These are phyloP conservation scores for Diophrys sp. DNA, from an alignment of 73 alveolate species.

Conservation along the genomic window DNA sequence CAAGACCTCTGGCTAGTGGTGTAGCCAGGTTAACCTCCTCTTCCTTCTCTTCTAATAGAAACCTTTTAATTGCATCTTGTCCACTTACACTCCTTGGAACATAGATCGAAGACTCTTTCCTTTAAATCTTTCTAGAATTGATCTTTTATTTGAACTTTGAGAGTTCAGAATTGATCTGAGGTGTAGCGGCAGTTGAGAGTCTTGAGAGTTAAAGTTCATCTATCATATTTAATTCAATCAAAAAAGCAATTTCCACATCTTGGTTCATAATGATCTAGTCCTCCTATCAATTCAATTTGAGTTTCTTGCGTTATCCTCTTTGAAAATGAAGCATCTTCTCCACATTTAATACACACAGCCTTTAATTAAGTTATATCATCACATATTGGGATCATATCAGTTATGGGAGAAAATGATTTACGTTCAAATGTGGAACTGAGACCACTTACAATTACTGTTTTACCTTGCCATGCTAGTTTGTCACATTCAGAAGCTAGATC, in stretches of 20 bases:
- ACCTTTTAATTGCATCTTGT: too few species aligned
- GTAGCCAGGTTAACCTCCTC: too few species aligned
- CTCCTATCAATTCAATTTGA: conserved; percentile 93
- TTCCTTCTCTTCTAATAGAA: too few species aligned
- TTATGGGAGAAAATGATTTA: conserved; percentile 80
- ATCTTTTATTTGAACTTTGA: too few species aligned
- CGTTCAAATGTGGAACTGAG: conserved; percentile 89
- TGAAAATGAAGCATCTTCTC: conserved; percentile 82
- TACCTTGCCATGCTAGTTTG: conserved; percentile 81
- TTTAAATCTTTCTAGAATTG: too few species aligned
- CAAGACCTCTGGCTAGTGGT: too few species aligned
- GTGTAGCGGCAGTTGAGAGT: too few species aligned
- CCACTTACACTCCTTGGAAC: too few species aligned
- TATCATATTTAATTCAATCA: too few species aligned
- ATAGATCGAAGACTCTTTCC: too few species aligned
- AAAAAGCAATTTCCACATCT: conserved; percentile 94
- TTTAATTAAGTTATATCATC: conserved; percentile 85
- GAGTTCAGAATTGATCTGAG: too few species aligned
- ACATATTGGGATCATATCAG: conserved; percentile 85
- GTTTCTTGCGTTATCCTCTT: conserved; percentile 73
- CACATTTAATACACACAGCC: conserved; percentile 87
- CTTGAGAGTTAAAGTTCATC: too few species aligned
- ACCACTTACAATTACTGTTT: conserved; percentile 89
- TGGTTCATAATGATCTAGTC: conserved; percentile 91
- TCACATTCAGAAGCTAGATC: conserved; percentile 88